Evolutionary conservation across 116 monocot genomes (phyloP), one percentile per base, ranked within the genome.

Genomic region (Trichopus zeylanicus): DNA sequence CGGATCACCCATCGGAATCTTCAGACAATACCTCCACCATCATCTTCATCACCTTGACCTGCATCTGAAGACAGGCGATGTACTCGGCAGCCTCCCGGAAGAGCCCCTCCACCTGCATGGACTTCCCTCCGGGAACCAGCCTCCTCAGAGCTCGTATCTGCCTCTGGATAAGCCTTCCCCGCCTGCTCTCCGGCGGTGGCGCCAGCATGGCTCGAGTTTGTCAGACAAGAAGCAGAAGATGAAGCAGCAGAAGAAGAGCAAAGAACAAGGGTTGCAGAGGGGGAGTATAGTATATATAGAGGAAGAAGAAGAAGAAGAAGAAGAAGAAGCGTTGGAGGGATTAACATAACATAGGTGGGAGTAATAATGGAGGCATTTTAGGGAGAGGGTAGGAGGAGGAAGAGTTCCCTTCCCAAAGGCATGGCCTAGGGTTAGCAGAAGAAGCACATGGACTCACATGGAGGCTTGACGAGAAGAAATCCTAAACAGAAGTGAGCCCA

Each of bases 371-470:
- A 48, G 15, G 3, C 2, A 9, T 2, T 33, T 5, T 33, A 16
- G 46, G 2, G 19, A 22, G 51, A 51, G 19, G 18, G 22, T 22
- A 18, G 18, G 51, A 22, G 51, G 23, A 5, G 5, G 51, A 51
- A 20, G 1, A 51, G 10, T n/a, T n/a, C n/a, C n/a, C n/a, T n/a
- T n/a, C n/a, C n/a, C 22, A 20, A 51, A 51, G 51, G 51, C 21
- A 24, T 6, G 10, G 46, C 19, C 4, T 51, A 2, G 2, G 20
- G 4, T 6, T 22, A 5, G 19, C 19, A 12, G 2, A 5, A 13
- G 28, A 55, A 20, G 42, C 55, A 65, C 55, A 65, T 65, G 65
- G 26, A 55, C 20, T 30, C 39, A 54, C 64, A 64, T 64, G 64
- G n/a, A 42, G 13, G 2, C n/a, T n/a, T n/a, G n/a, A n/a, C n/a